phyloP scores from a whole-genome alignment of 352 stramenopile genomes.

The Phytophthora fragariaefolia region DNA sequence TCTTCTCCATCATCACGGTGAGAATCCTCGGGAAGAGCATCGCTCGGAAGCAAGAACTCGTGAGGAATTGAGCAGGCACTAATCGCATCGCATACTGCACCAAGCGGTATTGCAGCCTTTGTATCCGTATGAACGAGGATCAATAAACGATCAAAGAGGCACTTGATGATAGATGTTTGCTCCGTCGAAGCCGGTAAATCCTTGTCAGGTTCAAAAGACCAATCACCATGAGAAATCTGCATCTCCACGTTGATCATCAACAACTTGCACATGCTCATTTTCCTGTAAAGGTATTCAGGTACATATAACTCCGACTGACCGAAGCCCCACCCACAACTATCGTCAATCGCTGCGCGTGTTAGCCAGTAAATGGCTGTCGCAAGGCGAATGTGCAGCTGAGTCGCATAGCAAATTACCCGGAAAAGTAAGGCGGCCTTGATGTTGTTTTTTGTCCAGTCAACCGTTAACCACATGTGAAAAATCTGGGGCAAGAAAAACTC shows the following conservation, averaged over 20 bases:
- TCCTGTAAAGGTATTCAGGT: conserved; percentile 78
- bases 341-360: conserved; percentile 74
- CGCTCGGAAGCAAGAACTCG: conserved; percentile 50
- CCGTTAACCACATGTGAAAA: conserved; percentile 86
- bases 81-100: conserved; percentile 65
- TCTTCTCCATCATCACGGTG: conserved; percentile 37
- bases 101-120: conserved; percentile 47
- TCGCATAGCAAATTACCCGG: conserved; percentile 73
- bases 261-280: conserved; percentile 83
- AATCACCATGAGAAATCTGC: conserved; percentile 70
- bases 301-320: conserved; percentile 79
- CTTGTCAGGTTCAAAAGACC: conserved; percentile 64
- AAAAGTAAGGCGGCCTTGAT: conserved; percentile 82
- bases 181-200: conserved; percentile 69
- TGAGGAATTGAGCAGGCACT: conserved; percentile 52
- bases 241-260: conserved; percentile 86
- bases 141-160: conserved; percentile 67
- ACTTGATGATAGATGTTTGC: conserved; percentile 67
- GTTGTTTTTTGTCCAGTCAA: conserved; percentile 77
- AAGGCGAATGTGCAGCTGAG: conserved; percentile 80
- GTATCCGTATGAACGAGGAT: conserved; percentile 51
- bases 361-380: conserved; percentile 85
- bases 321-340: conserved; percentile 84
- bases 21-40: conserved; percentile 43
- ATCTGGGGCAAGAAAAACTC: conserved; percentile 88